Conservation (phyloP, 2,329 filamentous ascomycete genomes). For the Zarea fungicola region DNA sequence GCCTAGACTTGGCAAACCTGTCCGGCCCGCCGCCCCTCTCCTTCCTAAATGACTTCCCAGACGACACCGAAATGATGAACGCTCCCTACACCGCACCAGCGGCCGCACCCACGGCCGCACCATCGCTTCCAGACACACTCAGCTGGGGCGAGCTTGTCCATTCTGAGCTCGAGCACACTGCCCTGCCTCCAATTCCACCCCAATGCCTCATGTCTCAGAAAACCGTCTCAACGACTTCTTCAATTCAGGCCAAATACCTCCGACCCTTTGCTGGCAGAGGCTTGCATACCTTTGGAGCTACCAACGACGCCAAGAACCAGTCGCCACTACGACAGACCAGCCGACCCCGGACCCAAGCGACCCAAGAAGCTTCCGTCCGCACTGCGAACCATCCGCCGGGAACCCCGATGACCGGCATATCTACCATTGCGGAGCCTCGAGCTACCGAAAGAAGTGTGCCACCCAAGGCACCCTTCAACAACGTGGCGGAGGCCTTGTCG, state of each 20-base stretch:
- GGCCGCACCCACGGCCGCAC: constrained; percentile 27
- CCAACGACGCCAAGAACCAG: constrained; percentile 24
- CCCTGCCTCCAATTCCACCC: constrained; percentile 39
- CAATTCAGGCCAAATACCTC: constrained; percentile 45
- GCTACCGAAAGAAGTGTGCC: constrained; percentile 18
- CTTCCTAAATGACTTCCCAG: constrained; percentile 29
- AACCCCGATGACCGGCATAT: constrained; percentile 18
- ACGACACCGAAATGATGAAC: constrained; percentile 21
- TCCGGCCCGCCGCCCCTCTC: constrained; percentile 25
- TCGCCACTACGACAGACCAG: constrained; percentile 4
- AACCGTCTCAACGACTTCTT: constrained; percentile 47
- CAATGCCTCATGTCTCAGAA: constrained; percentile 49
- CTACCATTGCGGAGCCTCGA: constrained; percentile 26
- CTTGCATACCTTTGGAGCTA: constrained; percentile 43
- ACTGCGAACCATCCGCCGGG: constrained; percentile 10
- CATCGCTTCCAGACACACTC: constrained; percentile 51
- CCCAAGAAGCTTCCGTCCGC: constrained; percentile 9
- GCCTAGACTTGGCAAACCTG: constrained; percentile 38
- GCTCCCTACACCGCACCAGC: constrained; percentile 20
- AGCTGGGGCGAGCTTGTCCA: constrained; percentile 43
- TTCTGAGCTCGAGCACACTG: constrained; percentile 31
- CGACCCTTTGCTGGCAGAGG: constrained; percentile 53
- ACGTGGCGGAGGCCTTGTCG: constrained; percentile 48
- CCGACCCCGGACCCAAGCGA: constrained; percentile 1
- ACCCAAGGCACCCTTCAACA: constrained; percentile 35